Evolutionary conservation across 2,329 filamentous ascomycete genomes (phyloP), one percentile per base, ranked within the genome.

Genomic region (Ilyonectria destructans): DNA sequence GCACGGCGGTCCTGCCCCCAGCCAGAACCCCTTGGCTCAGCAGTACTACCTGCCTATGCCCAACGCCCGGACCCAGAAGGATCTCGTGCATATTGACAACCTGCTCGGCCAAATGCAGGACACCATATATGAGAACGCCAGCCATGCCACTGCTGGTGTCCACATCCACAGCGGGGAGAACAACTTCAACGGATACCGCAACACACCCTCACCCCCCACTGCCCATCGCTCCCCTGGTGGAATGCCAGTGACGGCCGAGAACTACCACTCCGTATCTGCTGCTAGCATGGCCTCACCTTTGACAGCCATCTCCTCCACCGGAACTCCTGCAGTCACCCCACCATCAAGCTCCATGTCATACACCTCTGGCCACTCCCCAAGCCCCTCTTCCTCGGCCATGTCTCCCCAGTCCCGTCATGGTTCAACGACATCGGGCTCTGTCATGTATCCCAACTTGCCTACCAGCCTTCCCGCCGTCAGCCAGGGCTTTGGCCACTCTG

Each of bases 91-190:
- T 80, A 95, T 98, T 77, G 96, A 98, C 80, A 93, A 95, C 78
- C 93, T 98, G 80, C 89, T 99, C 62, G 95, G 97, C 83, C 94
- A 98, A 83, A 96, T 98, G 87, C 95, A 98, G 83, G 91, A 92
- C 71, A 98, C 96, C 52, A 94, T 98, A 56, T 98, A 98, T 79
- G 96, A 98, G 83, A 97, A 92, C 80, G 91, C 95, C 62, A 93
- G 91, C 75, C 92, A 95, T 58, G 92, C 94, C 35, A 93, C 94
- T 2, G 92, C 92, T 49, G 93, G 93, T 65, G 89, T 97, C 66
- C 92, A 93, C 75, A 90, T 95, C 70, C 90, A 93, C 58, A 89
- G 91, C 55, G 91, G 91, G 67, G 92, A 94, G 78, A 91, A 92
- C 76, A 79, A 86, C 40, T 84, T 88, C 62, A 86, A 86, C 69